Conservation (phyloP, 257 asterid species). For the Forsythia viridissima region DNA sequence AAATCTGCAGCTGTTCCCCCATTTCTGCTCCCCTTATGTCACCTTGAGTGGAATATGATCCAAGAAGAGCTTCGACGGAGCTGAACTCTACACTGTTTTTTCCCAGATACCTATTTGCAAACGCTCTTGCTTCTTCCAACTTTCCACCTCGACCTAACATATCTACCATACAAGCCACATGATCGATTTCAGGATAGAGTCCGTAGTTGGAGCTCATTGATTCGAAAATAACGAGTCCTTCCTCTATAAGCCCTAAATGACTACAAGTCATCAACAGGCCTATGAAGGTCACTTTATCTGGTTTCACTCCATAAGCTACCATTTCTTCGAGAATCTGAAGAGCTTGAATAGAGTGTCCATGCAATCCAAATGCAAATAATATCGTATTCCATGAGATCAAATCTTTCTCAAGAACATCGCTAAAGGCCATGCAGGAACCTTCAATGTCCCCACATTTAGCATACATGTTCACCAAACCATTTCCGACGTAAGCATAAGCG, state of each 20-base stretch:
- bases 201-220: conserved; percentile 49
- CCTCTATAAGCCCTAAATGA: conserved; percentile 60
- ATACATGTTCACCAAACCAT: conserved; percentile 58
- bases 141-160: conserved; percentile 65
- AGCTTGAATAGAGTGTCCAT: conserved; percentile 48
- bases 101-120: conserved; percentile 34
- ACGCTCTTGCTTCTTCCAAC: conserved; percentile 49
- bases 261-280: conserved; percentile 80
- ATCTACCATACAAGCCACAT: conserved; percentile 64
- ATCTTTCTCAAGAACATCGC: conserved; percentile 43
- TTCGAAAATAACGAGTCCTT: conserved; percentile 50
- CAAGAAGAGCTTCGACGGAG: conserved; percentile 53
- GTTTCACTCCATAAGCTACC: conserved; percentile 49
- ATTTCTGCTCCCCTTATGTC: conserved; percentile 41
- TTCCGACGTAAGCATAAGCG: conserved; percentile 44
- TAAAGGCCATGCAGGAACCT: conserved; percentile 42
- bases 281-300: conserved; percentile 75
- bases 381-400: conserved; percentile 71
- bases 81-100: conserved; percentile 20
- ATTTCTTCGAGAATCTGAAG: conserved; percentile 46
- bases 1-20: conserved; percentile 41
- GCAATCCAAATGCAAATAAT: conserved; percentile 63
- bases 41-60: conserved; percentile 49
- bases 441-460: conserved; percentile 67
- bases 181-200: conserved; percentile 58